Percentiles rank a stretch among this genome's conserved stretches.
Conservation (phyloP, 169 alveolate species). For the Plasmodium gaboni region DNA sequence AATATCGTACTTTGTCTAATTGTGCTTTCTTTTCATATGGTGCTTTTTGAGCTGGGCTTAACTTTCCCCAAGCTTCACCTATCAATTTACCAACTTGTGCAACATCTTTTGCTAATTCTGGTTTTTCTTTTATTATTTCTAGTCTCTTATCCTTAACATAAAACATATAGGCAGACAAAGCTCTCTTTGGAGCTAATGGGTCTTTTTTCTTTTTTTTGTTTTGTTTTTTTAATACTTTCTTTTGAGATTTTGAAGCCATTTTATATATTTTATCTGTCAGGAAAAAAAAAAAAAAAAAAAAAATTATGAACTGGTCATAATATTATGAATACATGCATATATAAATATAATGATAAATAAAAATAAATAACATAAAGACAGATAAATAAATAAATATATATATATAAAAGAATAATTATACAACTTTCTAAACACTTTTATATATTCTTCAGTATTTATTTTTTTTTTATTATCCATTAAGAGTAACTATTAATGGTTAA, state of each 20-base stretch:
- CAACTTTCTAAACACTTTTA: too few species aligned
- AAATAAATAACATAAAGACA: not conserved
- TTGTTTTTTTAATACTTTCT: constrained; percentile 77
- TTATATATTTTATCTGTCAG: constrained; percentile 10
- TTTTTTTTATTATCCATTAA: too few species aligned
- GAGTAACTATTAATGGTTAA: too few species aligned
- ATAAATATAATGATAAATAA: not conserved
- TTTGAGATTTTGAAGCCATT: constrained; percentile 81
- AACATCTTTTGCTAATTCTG: constrained; percentile 90
- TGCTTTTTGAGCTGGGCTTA: constrained; percentile 88
- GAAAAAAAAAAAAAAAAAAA: not conserved
- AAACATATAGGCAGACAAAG: constrained; percentile 91
- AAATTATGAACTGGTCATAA: not conserved
- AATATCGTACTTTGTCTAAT: constrained; percentile 90
- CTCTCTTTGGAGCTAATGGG: constrained; percentile 93
- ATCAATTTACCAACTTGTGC: constrained; percentile 92
- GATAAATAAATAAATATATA: too few species aligned
- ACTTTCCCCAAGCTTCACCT: constrained; percentile 93
- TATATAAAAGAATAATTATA: too few species aligned
- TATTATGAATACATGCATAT: not conserved
- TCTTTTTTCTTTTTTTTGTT: constrained; percentile 86
- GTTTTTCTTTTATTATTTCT: constrained; percentile 87
- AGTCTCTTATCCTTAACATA: constrained; percentile 91
- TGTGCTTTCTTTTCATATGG: constrained; percentile 92
- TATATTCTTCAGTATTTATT: too few species aligned